Base-by-base conservation (phyloP, 2,329 filamentous ascomycete genomes). In the Cladorrhinum sp. region DNA sequence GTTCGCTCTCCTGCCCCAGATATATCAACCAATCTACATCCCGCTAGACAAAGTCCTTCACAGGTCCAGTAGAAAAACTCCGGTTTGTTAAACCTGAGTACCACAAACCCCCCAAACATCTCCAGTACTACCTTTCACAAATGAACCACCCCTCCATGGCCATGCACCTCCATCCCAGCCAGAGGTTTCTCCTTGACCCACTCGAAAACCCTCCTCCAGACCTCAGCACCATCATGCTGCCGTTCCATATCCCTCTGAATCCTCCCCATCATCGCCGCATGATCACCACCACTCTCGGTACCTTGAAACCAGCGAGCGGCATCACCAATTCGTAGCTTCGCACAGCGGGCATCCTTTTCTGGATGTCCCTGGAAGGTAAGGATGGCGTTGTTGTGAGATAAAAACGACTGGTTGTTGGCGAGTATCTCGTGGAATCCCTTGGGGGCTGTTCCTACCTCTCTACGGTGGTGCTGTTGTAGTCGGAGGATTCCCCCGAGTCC, bases 301-400 rank as follows among this genome's bases (percentile, higher is more conserved):
- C 73, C 72, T n/a, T n/a, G n/a, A 62, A 72, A 77, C 75, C 77
- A 78, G 3, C 71, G 65, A 32, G 67, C 61, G 1, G 74, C 64
- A 57, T 77, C 72, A 59, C 72, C 63, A 51, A 79, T 65, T 61
- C 77, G 65, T 52, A 73, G 68, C 58, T 72, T 74, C 3, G 77
- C 76, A 18, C 77, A 72, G 36, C 69, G 69, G 6, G 69, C 69
- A 57, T 77, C 74, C 65, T 79, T 75, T 64, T 79, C 77, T 0
- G 77, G 78, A 59, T 79, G 78, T 0, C 76, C 77, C 62, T 80
- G 78, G 49, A 79, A 76, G 0, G 76, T 77, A 41, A 79, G 66
- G 51, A 79, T 72, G 3, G 70, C 73, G 57, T 75, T 75, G 57
- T 67, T 69, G 56, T 73, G 68, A 54, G 73, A 76, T 7, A 78